phyloP scores from a whole-genome alignment of 805 yeast species.

The Saccharomycopsis selenospora region DNA sequence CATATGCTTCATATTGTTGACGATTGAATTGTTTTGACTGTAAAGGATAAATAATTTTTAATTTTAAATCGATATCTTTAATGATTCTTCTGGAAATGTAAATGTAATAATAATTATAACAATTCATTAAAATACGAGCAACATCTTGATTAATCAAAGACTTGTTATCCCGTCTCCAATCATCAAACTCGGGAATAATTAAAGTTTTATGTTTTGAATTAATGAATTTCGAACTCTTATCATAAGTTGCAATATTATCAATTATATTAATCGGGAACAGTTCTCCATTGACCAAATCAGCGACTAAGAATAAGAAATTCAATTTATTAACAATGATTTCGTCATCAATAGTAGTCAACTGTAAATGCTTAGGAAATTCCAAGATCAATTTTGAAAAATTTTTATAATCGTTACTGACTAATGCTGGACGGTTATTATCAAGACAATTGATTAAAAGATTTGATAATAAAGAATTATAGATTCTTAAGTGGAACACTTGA shows the following conservation, averaged over 20 bases:
- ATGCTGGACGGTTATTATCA: slow-evolving; percentile 41
- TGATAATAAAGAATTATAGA: slow-evolving; percentile 45
- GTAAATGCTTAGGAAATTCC: slow-evolving; percentile 34
- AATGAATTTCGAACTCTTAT: slow-evolving; percentile 26
- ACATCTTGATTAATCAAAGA: slow-evolving; percentile 40
- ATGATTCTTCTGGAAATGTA: slow-evolving; percentile 34
- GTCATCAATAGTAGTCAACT: slow-evolving; percentile 42
- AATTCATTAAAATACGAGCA: slow-evolving; percentile 41
- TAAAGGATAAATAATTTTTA: slow-evolving; percentile 12
- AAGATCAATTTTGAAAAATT: slow-evolving; percentile 39
- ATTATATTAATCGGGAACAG: slow-evolving; percentile 24
- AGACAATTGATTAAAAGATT: slow-evolving; percentile 45
- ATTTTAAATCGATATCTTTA: slow-evolving; percentile 21
- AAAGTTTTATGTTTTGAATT: slow-evolving; percentile 16
- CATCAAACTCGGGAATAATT: slow-evolving; percentile 32
- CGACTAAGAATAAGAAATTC: slow-evolving; percentile 30
- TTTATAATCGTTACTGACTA: slow-evolving; percentile 33
- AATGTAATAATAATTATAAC: slow-evolving; percentile 42
- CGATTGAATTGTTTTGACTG: slow-evolving; percentile 27
- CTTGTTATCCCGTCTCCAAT: slow-evolving; percentile 42
- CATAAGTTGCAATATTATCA: slow-evolving; percentile 27
- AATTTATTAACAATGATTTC: slow-evolving; percentile 46
- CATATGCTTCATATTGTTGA: slow-evolving; percentile 23
- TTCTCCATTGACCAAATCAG: slow-evolving; percentile 24
- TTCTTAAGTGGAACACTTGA: slow-evolving; percentile 48